Evolutionary conservation across 208 protist genomes (phyloP).

Genomic region (Acanthamoeba triangularis): DNA sequence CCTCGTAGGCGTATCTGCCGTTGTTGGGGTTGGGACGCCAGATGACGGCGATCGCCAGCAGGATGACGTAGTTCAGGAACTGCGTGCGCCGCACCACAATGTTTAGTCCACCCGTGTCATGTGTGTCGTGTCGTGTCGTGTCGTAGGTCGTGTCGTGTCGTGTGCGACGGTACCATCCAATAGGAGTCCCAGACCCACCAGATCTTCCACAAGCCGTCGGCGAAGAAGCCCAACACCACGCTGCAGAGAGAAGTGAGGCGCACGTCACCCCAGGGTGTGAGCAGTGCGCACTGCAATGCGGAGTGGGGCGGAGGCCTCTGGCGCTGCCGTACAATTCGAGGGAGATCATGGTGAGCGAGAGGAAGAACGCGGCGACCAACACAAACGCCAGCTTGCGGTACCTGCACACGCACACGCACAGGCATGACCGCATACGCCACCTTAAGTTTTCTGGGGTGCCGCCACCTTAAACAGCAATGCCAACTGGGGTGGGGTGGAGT

Average conservation of each 20-base stretch:
- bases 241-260: not conserved
- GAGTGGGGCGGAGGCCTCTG: too few species aligned
- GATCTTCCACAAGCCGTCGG: slow-evolving; percentile 65
- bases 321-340: slow-evolving; percentile 15
- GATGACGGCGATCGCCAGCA: slow-evolving; percentile 47
- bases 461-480: not conserved
- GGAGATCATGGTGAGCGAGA: not conserved
- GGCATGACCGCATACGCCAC: not conserved
- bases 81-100: not conserved
- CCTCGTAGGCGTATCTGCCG: slow-evolving; percentile 40
- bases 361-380: not conserved
- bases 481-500: not conserved
- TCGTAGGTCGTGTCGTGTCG: not conserved
- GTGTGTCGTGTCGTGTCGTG: not conserved
- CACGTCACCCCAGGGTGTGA: not conserved
- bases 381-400: slow-evolving; percentile 18
- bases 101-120: not conserved
- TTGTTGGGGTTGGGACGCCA: slow-evolving; percentile 70
- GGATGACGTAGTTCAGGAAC: slow-evolving; percentile 28
- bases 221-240: slow-evolving; percentile 47
- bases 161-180: not conserved
- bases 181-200: slow-evolving; percentile 73
- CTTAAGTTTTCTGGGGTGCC: not conserved
- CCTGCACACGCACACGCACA: not conserved
- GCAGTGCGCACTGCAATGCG: too few species aligned